A percentile compares a stretch with the other conserved stretches of the same genome.
phyloP scores from a whole-genome alignment of 352 stramenopile genomes.

The Phytophthora meadii region DNA sequence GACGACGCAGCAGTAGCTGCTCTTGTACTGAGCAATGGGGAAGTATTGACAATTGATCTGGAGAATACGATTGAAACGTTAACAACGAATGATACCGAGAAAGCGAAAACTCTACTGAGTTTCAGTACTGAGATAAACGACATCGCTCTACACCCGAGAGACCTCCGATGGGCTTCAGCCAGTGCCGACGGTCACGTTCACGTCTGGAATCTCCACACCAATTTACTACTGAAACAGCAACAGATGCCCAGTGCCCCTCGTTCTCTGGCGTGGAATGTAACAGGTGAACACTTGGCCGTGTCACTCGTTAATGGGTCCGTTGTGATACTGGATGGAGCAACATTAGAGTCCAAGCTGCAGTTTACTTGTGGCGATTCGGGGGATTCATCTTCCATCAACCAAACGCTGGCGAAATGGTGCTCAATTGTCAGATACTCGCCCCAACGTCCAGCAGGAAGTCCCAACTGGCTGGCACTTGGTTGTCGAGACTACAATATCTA shows the following conservation, averaged over 20 bases:
- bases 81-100: slow-evolving; percentile 11
- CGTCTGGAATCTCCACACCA: slow-evolving; percentile 53
- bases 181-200: slow-evolving; percentile 42
- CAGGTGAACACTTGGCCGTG: slow-evolving; percentile 44
- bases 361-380: slow-evolving; percentile 30
- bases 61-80: slow-evolving; percentile 27
- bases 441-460: slow-evolving; percentile 15
- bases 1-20: slow-evolving; percentile 27
- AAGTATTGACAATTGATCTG: slow-evolving; percentile 40
- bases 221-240: slow-evolving; percentile 32
- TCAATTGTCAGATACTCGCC: slow-evolving; percentile 56
- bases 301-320: slow-evolving; percentile 52
- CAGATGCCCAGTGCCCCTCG: slow-evolving; percentile 23
- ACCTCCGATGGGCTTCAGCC: slow-evolving; percentile 50
- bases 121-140: slow-evolving; percentile 36
- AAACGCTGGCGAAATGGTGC: slow-evolving; percentile 56
- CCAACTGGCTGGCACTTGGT: slow-evolving; percentile 46
- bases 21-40: slow-evolving; percentile 32
- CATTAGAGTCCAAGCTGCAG: slow-evolving; percentile 23
- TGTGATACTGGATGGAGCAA: slow-evolving; percentile 44
- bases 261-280: slow-evolving; percentile 53
- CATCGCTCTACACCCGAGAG: slow-evolving; percentile 48
- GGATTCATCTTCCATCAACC: neutral
- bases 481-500: slow-evolving; percentile 84
- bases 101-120: slow-evolving; percentile 30